Conservation (phyloP, 192 early-diverging fungal genomes). For the Umbelopsis sp. region DNA sequence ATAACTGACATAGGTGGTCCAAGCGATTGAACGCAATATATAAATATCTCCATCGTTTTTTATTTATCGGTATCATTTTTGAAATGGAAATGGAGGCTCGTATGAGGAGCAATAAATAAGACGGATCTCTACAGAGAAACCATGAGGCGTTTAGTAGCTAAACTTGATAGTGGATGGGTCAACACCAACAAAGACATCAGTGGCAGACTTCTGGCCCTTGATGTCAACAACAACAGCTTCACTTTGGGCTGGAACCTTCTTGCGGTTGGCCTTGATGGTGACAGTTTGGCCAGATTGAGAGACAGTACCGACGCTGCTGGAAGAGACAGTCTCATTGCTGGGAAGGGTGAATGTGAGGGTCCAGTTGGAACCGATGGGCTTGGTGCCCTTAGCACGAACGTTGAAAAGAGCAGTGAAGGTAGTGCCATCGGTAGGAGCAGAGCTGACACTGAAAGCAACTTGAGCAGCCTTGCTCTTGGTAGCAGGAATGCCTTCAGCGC, state of each 20-base stretch:
- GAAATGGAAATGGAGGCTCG: neutral
- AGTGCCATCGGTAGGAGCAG: slow-evolving; percentile 37
- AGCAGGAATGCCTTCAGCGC: slow-evolving; percentile 10
- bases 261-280: slow-evolving; percentile 41
- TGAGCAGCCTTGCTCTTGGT: slow-evolving; percentile 40
- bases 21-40: no score
- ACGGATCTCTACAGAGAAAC: neutral
- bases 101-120: neutral
- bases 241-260: slow-evolving; percentile 20
- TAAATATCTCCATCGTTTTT: no score
- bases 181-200: slow-evolving; percentile 12
- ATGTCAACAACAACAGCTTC: slow-evolving; percentile 4
- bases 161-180: slow-evolving; percentile 18
- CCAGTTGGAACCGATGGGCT: slow-evolving; percentile 46
- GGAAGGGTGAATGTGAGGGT: slow-evolving; percentile 43
- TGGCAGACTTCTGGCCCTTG: slow-evolving; percentile 11
- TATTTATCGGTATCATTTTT: slow-evolving; percentile 6
- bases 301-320: slow-evolving; percentile 41
- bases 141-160: neutral
- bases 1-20: no score
- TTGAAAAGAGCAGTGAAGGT: slow-evolving; percentile 46
- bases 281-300: slow-evolving; percentile 30
- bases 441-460: slow-evolving; percentile 43
- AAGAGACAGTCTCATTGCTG: slow-evolving; percentile 39
- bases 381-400: slow-evolving; percentile 41